Evolutionary conservation across 768 basidiomycete species (phyloP), one percentile per base, ranked within the genome.

Genomic region (Phylloporus arenicola): DNA sequence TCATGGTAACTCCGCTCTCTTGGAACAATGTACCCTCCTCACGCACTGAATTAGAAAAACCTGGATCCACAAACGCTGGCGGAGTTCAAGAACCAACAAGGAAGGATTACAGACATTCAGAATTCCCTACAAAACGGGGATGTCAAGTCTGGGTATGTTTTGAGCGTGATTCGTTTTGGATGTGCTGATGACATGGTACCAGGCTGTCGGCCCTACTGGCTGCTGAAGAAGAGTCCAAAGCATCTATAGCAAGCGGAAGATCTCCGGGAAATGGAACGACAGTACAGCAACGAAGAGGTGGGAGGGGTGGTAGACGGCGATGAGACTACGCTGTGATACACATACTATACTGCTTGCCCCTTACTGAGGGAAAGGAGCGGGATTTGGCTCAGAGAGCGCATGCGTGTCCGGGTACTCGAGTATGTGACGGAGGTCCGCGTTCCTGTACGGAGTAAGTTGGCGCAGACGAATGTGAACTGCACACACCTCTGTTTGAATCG

Each of bases 401-500:
- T 46, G 48, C 0, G 33, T 47, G 51, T 63, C 64, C 2, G 80
- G 73, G 57, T 83, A 83, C 44, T 77, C 72, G 13, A 88, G 74
- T 33, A 78, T 80, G 41, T 72, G 75, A 44, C 81, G 79, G 52
- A 88, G 66, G 38, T 74, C 65, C 2, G 70, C 62, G 55, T 83
- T 83, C 59, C 82, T 83, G 58, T 25, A 20, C 35, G 22, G 33
- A 24, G 33, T 61, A 52, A 56, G 39, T 30, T 34, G 29, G 43
- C 48, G 58, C 54, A 29, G 19, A 38, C n/a, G 24, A 25, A 31
- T 10, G 24, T 11, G 22, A 24, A 17, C 3, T 34, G 13, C 12
- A 24, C 65, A 22, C 53, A 83, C 88, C 85, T 80, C 53, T 83
- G 78, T 64, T 83, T 88, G 65, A 84, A 89, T 57, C 79, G 82